phyloP scores from a whole-genome alignment of 306 rosid genomes.

The Rosa rugosa region DNA sequence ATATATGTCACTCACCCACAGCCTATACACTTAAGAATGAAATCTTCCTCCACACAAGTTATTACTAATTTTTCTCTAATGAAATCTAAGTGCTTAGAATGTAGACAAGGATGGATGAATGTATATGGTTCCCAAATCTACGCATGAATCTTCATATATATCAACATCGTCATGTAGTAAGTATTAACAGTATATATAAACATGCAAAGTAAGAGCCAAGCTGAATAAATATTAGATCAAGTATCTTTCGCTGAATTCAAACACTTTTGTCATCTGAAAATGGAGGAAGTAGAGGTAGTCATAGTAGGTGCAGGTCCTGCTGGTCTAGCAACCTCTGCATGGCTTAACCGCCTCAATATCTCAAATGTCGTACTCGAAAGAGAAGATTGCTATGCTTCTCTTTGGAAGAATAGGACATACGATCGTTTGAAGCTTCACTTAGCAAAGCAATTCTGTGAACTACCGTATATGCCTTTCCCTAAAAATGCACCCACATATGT shows the following conservation, averaged over 20 bases:
- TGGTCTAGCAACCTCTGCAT: slow-evolving; percentile 1
- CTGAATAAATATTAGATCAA: neutral
- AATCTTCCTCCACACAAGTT: neutral
- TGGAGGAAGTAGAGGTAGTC: neutral
- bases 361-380: neutral
- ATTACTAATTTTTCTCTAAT: neutral
- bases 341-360: neutral
- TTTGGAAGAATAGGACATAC: neutral
- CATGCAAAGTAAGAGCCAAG: no score
- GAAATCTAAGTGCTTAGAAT: neutral
- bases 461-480: neutral
- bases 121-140: neutral
- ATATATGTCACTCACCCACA: neutral
- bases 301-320: slow-evolving; percentile 2
- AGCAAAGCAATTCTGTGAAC: neutral
- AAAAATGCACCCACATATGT: neutral
- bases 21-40: neutral
- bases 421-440: neutral
- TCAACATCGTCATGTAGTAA: neutral
- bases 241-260: neutral
- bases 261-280: neutral
- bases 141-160: neutral
- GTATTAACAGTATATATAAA: no score
- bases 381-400: neutral
- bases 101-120: neutral